Evolutionary conservation across 805 yeast species (phyloP).

Genomic region (Scheffersomyces amazonensis): DNA sequence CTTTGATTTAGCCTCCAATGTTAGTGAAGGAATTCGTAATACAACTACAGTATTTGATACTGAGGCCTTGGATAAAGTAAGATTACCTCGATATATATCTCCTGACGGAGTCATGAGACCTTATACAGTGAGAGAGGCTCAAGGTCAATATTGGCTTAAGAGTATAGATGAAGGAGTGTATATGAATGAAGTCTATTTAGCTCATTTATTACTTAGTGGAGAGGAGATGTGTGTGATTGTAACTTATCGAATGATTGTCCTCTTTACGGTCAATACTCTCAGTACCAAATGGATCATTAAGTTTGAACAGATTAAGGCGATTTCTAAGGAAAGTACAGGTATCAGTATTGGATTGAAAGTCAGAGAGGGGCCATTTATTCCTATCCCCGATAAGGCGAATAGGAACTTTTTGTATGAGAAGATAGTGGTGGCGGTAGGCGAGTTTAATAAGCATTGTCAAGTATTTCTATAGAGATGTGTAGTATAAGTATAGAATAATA

Average conservation of each 20-base stretch:
- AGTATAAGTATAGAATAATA: too few relatives aligned
- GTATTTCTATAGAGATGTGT: slow-evolving; percentile 24
- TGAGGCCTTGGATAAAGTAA: slow-evolving; percentile 70
- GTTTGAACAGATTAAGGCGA: slow-evolving; percentile 64
- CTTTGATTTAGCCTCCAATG: slow-evolving; percentile 86
- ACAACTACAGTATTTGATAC: slow-evolving; percentile 88
- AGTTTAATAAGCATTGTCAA: slow-evolving; percentile 70
- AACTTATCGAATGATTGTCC: slow-evolving; percentile 65
- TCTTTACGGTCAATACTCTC: slow-evolving; percentile 61
- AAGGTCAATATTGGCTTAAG: slow-evolving; percentile 92
- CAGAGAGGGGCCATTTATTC: slow-evolving; percentile 60
- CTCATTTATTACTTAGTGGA: slow-evolving; percentile 82
- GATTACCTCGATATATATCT: slow-evolving; percentile 77
- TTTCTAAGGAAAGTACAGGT: slow-evolving; percentile 78
- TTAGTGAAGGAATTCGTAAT: slow-evolving; percentile 90
- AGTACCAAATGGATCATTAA: slow-evolving; percentile 68
- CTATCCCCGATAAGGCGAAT: slow-evolving; percentile 65
- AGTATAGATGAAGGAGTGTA: slow-evolving; percentile 77
- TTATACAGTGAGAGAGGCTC: slow-evolving; percentile 77
- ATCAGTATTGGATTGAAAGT: slow-evolving; percentile 61
- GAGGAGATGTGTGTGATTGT: slow-evolving; percentile 75
- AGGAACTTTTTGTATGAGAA: slow-evolving; percentile 65
- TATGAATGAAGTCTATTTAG: slow-evolving; percentile 71
- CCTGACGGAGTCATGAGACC: slow-evolving; percentile 73
- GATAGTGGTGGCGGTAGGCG: slow-evolving; percentile 78